Evolutionary conservation across 164 flowering plant species (phyloP).

Genomic region (Houttuynia cordata): DNA sequence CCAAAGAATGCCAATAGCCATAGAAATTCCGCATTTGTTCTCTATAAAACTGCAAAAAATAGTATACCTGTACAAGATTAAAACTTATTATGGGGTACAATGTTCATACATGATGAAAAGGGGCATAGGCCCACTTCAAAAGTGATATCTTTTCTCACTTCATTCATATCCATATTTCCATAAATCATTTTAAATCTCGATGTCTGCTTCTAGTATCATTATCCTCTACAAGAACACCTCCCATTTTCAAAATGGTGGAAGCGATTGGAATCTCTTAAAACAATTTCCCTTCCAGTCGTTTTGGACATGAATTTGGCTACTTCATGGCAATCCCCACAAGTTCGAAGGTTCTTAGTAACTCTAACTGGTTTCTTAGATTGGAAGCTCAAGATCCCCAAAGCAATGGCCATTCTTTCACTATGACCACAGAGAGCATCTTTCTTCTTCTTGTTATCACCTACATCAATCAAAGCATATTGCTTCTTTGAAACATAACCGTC

Average conservation of each 20-base stretch:
- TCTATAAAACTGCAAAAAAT: too few species aligned
- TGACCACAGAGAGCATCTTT: conserved; percentile 52
- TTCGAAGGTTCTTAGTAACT: conserved; percentile 41
- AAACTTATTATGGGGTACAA: too few species aligned
- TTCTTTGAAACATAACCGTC: conserved; percentile 25
- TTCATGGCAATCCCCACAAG: conserved; percentile 64
- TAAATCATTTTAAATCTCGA: too few species aligned
- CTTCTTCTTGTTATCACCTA: conserved; percentile 33
- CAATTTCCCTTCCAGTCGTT: conserved; percentile 29
- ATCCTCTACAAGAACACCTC: conserved; percentile 56
- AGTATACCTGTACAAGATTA: too few species aligned
- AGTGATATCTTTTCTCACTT: too few species aligned
- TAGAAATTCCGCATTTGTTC: too few species aligned
- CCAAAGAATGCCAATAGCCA: too few species aligned
- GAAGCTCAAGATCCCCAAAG: conserved; percentile 40
- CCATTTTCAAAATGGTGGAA: conserved; percentile 62
- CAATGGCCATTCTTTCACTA: conserved; percentile 60
- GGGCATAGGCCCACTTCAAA: too few species aligned
- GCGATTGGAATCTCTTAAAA: conserved; percentile 51
- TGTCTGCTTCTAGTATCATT: conserved; percentile 5
- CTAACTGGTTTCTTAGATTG: conserved; percentile 35
- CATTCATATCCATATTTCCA: too few species aligned
- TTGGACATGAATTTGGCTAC: conserved; percentile 55
- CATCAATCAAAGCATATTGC: conserved; percentile 33
- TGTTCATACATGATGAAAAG: too few species aligned